Base-by-base conservation (phyloP, 2,329 filamentous ascomycete genomes). In the Xylariaceae sp. region DNA sequence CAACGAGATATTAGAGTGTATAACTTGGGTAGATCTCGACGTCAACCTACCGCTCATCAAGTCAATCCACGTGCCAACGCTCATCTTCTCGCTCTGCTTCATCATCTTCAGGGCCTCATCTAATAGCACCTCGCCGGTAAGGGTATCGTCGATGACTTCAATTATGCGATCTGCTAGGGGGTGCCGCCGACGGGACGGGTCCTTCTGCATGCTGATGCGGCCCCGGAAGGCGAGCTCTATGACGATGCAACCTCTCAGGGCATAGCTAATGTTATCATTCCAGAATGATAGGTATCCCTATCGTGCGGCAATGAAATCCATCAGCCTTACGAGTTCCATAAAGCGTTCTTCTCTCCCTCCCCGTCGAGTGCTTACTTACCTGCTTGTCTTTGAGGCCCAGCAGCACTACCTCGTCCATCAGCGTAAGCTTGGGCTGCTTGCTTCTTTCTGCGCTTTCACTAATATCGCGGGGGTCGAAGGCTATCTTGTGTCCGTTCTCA, bases 51-150 rank as follows among this genome's bases (percentile, higher is more conserved):
- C 92, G 65, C 89, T 96, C 88, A 98, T 90, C 53, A 98, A 72
- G 65, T 98, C 92, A 64, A 98, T 97, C 92, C 92, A 98, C 31
- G 88, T 87, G 71, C 87, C 92, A 52, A 98, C 92, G 66, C 92
- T 97, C 92, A 98, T 97, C 76, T 95, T 96, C 73, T 98, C 92
- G 66, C 88, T 96, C 54, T 86, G 83, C 75, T 98, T 98, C 90
- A 98, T 98, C 89, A 98, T 94, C 74, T 98, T 98, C 59, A 98
- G 72, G 43, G 92, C 87, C 71, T 98, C 92, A 67, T 98, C 92
- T 59, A 98, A 77, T 56, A 98, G 76, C 50, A 97, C 92, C 70
- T 98, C 92, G 54, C 92, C 92, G 5, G 92, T 98, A 60, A 96
- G 74, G 43, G 88, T 90, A 61, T 96, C 90, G 65, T 98, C 92